These are phyloP conservation scores for Epithemia pelagica DNA, from an alignment of 108 stramenopile genomes.

Conservation along the genomic window DNA sequence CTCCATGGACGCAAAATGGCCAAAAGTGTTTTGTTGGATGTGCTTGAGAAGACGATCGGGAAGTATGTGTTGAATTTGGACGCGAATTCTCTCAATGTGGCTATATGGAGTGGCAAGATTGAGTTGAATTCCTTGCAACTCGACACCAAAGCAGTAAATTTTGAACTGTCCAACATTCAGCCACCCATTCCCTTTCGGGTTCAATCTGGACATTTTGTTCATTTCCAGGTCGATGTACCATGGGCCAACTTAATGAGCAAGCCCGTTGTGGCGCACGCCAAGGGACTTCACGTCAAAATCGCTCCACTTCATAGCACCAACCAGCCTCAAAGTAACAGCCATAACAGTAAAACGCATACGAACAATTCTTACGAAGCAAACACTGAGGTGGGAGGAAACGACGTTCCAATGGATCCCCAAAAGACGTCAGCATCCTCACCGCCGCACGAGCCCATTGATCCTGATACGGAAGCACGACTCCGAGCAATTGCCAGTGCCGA, in stretches of 20 bases:
- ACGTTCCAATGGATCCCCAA: background rate
- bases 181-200: constrained; percentile 61
- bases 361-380: background rate
- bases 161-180: constrained; percentile 55
- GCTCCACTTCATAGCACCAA: constrained; percentile 29
- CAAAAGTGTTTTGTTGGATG: constrained; percentile 76
- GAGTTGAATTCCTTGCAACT: constrained; percentile 75
- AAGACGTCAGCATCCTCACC: background rate
- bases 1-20: too few relatives aligned
- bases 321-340: background rate
- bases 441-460: background rate
- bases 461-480: constrained; percentile 21
- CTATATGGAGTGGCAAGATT: constrained; percentile 87
- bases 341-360: background rate
- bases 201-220: constrained; percentile 46
- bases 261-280: constrained; percentile 63
- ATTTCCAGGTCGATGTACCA: constrained; percentile 75
- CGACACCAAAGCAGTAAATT: constrained; percentile 72
- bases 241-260: constrained; percentile 66
- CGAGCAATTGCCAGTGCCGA: constrained; percentile 36
- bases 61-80: constrained; percentile 84
- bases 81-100: constrained; percentile 70
- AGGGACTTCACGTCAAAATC: constrained; percentile 51
- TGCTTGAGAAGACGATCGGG: constrained; percentile 80
- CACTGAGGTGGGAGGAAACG: background rate